A percentile compares a stretch with the other conserved stretches of the same genome.
Conservation (phyloP, 805 yeast species). For the Candida peoriensis region DNA sequence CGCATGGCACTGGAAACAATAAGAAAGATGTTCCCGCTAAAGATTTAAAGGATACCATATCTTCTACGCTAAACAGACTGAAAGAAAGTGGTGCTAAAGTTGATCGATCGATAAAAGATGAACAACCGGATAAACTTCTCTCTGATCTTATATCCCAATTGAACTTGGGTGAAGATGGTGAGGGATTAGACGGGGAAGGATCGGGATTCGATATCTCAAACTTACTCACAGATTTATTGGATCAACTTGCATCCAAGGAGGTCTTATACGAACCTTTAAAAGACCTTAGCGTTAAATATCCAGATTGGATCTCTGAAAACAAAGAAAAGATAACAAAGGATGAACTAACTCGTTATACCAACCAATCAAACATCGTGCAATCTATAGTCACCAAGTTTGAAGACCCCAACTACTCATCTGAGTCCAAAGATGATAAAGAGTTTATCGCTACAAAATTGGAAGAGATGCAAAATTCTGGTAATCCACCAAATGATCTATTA, state of each 20-base stretch:
- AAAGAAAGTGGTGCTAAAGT: conserved; percentile 71
- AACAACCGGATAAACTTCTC: conserved; percentile 47
- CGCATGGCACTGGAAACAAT: conserved; percentile 1
- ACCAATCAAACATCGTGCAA: conserved; percentile 58
- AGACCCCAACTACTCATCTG: conserved; percentile 53
- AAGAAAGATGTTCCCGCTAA: conserved; percentile 15
- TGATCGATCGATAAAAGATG: conserved; percentile 51
- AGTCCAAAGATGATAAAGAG: conserved; percentile 35
- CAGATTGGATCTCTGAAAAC: conserved; percentile 60
- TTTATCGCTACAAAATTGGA: conserved; percentile 57
- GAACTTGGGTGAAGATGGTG: conserved; percentile 35
- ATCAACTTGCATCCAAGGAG: conserved; percentile 78
- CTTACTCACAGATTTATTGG: conserved; percentile 66
- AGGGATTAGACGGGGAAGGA: conserved; percentile 30
- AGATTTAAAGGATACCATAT: conserved; percentile 66
- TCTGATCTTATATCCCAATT: conserved; percentile 66
- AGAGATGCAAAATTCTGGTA: conserved; percentile 66
- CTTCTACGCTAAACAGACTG: conserved; percentile 74
- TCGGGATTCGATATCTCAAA: conserved; percentile 54
- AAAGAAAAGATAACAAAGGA: conserved; percentile 32
- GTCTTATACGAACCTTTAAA: conserved; percentile 85
- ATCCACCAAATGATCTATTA: conserved; percentile 74
- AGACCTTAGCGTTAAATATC: conserved; percentile 70
- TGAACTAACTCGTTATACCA: conserved; percentile 48
- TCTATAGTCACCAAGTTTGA: conserved; percentile 67